These are phyloP conservation scores for Aureobasidium sp. DNA, from an alignment of 2,329 filamentous ascomycete species.

Conservation along the genomic window DNA sequence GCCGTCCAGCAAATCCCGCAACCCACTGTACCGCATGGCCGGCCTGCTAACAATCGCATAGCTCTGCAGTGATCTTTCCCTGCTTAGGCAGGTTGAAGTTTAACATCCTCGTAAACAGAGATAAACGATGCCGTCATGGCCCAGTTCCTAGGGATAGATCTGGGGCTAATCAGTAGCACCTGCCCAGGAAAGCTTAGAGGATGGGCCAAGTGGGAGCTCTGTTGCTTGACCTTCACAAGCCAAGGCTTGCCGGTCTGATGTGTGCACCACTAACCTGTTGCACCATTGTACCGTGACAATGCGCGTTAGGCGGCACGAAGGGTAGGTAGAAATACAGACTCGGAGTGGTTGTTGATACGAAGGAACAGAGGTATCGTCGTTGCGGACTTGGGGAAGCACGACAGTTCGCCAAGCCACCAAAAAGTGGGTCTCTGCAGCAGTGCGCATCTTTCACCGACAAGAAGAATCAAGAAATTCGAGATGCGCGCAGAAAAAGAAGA, in stretches of 20 bases:
- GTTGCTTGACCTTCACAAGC: background rate
- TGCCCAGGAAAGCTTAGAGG: slow-evolving; percentile 7
- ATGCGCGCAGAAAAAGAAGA: background rate
- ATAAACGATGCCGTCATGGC: slow-evolving; percentile 4
- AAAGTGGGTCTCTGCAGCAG: background rate
- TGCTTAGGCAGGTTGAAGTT: slow-evolving; percentile 9
- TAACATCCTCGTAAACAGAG: background rate
- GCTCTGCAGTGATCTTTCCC: background rate
- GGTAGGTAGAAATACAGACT: no score
- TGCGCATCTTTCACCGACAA: background rate
- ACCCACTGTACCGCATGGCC: background rate
- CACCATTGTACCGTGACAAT: background rate
- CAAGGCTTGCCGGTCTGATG: no score
- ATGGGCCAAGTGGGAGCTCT: background rate
- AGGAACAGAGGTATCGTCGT: background rate
- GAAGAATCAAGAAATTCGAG: background rate
- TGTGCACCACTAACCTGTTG: background rate
- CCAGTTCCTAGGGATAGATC: background rate
- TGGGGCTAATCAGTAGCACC: background rate
- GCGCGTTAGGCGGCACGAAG: background rate
- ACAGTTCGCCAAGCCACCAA: background rate
- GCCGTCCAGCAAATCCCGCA: slow-evolving; percentile 3
- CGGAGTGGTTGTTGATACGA: background rate
- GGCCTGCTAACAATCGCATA: background rate
- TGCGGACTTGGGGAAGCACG: background rate